A percentile compares a stretch with the other conserved stretches of the same genome.
These are phyloP conservation scores for Thraustochytrium sp. DNA, from an alignment of 352 stramenopile species.

Conservation along the genomic window DNA sequence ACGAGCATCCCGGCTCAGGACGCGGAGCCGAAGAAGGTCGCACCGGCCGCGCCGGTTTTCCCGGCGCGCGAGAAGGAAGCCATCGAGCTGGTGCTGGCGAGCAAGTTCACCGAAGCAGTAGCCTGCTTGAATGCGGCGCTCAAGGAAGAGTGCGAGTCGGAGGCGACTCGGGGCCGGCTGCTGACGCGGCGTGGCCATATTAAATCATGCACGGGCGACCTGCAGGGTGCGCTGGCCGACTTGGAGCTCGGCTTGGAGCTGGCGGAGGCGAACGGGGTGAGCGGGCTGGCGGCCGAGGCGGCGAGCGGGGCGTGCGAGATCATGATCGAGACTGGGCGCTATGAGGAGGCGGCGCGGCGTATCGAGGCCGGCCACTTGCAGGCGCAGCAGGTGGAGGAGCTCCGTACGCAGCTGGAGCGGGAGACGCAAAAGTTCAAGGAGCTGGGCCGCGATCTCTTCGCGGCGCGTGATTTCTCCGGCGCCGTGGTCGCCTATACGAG, in stretches of 20 bases:
- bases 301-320: conserved; percentile 22
- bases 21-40: too few species aligned
- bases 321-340: conserved; percentile 10
- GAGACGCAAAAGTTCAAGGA: conserved; percentile 37
- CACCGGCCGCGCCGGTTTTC: neutral
- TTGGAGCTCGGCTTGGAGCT: neutral
- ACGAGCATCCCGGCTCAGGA: too few species aligned
- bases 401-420: neutral
- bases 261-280: neutral
- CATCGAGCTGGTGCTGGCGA: neutral
- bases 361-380: neutral
- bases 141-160: neutral
- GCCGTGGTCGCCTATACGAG: neutral
- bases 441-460: conserved; percentile 9
- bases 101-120: neutral
- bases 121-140: neutral
- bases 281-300: neutral
- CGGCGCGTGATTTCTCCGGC: neutral
- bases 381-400: neutral
- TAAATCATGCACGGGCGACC: neutral
- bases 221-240: neutral
- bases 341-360: neutral
- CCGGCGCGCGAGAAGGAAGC: neutral
- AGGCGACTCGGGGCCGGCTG: neutral
- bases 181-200: neutral